A percentile compares a stretch with the other conserved stretches of the same genome.
These are phyloP conservation scores for Kodamaea laetipori DNA, from an alignment of 805 yeast species.

Conservation along the genomic window DNA sequence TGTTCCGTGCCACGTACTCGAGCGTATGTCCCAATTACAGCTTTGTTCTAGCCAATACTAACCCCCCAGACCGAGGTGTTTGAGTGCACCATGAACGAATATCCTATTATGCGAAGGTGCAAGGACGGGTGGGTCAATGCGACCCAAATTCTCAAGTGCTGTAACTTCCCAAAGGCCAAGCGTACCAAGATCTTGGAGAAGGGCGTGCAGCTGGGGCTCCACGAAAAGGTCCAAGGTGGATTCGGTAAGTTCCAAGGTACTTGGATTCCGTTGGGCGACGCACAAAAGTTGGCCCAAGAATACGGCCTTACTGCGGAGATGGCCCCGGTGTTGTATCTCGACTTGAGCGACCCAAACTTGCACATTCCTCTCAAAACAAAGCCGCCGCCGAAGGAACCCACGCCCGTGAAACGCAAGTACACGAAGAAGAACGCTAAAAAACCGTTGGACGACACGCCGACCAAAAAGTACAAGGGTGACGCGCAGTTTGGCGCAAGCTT, in stretches of 20 bases:
- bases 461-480: constrained; percentile 44
- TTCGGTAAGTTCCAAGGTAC: constrained; percentile 97
- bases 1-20: constrained; percentile 48
- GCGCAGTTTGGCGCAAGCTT: constrained; percentile 2
- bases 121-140: constrained; percentile 97
- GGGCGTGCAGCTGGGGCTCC: constrained; percentile 87
- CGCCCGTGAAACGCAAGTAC: constrained; percentile 45
- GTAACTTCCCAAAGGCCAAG: constrained; percentile 91
- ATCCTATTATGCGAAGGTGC: constrained; percentile 86
- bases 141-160: constrained; percentile 90
- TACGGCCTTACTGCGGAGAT: constrained; percentile 41
- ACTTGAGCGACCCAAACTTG: constrained; percentile 37
- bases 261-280: constrained; percentile 87
- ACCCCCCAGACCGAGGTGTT: constrained; percentile 57
- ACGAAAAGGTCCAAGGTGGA: constrained; percentile 96
- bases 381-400: constrained; percentile 39
- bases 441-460: constrained; percentile 54
- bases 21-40: constrained; percentile 28
- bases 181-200: constrained; percentile 88
- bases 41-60: constrained; percentile 5
- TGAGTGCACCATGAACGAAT: constrained; percentile 65
- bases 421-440: constrained; percentile 58
- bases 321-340: constrained; percentile 45
- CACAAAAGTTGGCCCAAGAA: constrained; percentile 46
- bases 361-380: constrained; percentile 39